These are phyloP conservation scores for Neopestalotiopsis clavispora DNA, from an alignment of 2,329 filamentous ascomycete genomes.

Conservation along the genomic window DNA sequence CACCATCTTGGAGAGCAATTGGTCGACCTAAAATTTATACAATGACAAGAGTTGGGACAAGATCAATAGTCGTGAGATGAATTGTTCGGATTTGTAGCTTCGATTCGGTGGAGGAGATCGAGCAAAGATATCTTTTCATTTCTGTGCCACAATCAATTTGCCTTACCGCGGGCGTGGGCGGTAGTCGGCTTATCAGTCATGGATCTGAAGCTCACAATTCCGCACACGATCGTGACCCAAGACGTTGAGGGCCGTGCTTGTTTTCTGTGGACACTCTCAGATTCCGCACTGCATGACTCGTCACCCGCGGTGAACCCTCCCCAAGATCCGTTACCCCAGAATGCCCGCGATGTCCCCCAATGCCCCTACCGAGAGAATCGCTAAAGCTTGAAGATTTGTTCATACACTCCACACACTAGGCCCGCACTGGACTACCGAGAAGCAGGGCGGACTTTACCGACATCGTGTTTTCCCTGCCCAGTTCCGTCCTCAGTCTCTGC, in stretches of 20 bases:
- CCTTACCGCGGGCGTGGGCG: background rate
- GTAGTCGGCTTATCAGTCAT: background rate
- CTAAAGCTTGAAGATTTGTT: background rate
- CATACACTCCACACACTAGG: background rate
- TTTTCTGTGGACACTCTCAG: background rate
- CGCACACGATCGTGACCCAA: background rate
- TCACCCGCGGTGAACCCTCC: background rate
- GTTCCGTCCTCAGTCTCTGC: background rate
- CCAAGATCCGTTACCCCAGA: background rate
- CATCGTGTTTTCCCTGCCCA: background rate
- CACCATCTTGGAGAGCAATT: slow-evolving; percentile 16
- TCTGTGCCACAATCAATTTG: background rate
- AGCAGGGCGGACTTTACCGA: background rate
- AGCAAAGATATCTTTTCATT: too few species aligned
- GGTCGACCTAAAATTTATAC: background rate
- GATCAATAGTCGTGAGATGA: background rate
- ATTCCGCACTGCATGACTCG: background rate
- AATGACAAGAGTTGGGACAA: background rate
- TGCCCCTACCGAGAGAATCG: slow-evolving; percentile 1
- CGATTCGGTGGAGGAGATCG: too few species aligned
- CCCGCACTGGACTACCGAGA: background rate
- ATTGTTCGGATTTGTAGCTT: background rate
- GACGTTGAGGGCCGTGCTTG: background rate
- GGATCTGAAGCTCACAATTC: background rate
- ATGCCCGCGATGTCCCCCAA: background rate